A percentile compares a stretch with the other conserved stretches of the same genome.
Evolutionary conservation across 345 rosid species (phyloP).

Genomic region (Streptanthus diversifolius): DNA sequence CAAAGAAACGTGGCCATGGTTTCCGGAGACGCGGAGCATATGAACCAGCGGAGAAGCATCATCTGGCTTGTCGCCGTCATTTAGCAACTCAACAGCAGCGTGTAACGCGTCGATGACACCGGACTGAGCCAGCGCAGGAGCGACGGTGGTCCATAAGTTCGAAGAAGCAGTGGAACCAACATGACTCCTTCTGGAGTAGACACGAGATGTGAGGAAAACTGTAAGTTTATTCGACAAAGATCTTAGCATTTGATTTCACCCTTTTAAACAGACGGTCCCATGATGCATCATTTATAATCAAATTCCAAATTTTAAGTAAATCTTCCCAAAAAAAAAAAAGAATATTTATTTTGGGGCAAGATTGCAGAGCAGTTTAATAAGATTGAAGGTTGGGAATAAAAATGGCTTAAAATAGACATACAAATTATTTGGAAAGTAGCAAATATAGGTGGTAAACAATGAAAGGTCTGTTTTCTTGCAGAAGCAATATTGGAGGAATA

Average conservation of each 20-base stretch:
- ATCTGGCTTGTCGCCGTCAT: slow-evolving; percentile 36
- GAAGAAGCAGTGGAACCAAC: slow-evolving; percentile 10
- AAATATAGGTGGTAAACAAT: slow-evolving; percentile 31
- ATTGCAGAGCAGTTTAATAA: background rate
- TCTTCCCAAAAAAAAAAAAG: background rate
- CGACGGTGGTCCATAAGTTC: slow-evolving; percentile 24
- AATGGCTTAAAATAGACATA: slow-evolving; percentile 27
- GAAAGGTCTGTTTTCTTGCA: slow-evolving; percentile 19
- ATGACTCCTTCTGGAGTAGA: slow-evolving; percentile 15
- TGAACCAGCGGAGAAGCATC: slow-evolving; percentile 43
- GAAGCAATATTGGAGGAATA: slow-evolving; percentile 6
- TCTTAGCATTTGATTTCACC: slow-evolving; percentile 33
- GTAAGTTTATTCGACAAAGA: slow-evolving; percentile 9
- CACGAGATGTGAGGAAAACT: background rate
- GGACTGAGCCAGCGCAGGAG: slow-evolving; percentile 31
- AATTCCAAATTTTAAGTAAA: background rate
- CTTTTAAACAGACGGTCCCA: background rate
- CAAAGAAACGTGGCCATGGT: slow-evolving; percentile 41
- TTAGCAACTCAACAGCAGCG: slow-evolving; percentile 36
- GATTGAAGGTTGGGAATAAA: slow-evolving; percentile 23
- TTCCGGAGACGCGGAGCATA: slow-evolving; percentile 52
- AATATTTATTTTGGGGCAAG: background rate
- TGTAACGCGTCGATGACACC: slow-evolving; percentile 27
- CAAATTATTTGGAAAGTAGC: slow-evolving; percentile 9
- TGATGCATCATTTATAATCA: background rate